Conservation (phyloP, 306 rosid species). For the Quercus ilex region DNA sequence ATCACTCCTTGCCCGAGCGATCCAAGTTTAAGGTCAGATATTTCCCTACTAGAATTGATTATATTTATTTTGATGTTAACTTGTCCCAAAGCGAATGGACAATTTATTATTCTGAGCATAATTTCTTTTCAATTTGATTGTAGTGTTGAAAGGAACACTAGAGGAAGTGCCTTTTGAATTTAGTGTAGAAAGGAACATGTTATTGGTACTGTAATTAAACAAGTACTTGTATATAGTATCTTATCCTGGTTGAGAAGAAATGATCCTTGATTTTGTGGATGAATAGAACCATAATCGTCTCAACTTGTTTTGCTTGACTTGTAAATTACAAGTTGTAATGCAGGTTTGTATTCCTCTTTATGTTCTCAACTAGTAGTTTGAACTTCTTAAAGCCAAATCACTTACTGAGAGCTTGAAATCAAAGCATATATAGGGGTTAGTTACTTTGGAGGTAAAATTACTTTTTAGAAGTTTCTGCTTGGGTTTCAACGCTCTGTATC, state of each 20-base stretch:
- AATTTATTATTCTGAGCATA: not conserved
- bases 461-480: too few relatives aligned
- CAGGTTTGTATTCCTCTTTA: not conserved
- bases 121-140: not conserved
- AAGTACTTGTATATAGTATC: not conserved
- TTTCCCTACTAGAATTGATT: conserved; percentile 19
- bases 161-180: too few relatives aligned
- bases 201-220: not conserved
- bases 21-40: conserved; percentile 82
- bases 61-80: not conserved
- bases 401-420: not conserved
- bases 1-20: conserved; percentile 81
- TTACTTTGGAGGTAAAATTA: not conserved
- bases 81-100: not conserved
- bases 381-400: not conserved
- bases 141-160: not conserved
- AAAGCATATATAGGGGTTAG: not conserved
- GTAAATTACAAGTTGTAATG: too few relatives aligned
- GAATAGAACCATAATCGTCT: not conserved
- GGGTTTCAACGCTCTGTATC: too few relatives aligned
- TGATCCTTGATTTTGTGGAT: not conserved
- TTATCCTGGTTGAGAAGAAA: not conserved
- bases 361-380: not conserved
- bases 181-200: too few relatives aligned
- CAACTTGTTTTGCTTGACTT: not conserved